A percentile compares a stretch with the other conserved stretches of the same genome.
These are phyloP conservation scores for Carex scoparia DNA, from an alignment of 176 grass and related monocot species.

Conservation along the genomic window DNA sequence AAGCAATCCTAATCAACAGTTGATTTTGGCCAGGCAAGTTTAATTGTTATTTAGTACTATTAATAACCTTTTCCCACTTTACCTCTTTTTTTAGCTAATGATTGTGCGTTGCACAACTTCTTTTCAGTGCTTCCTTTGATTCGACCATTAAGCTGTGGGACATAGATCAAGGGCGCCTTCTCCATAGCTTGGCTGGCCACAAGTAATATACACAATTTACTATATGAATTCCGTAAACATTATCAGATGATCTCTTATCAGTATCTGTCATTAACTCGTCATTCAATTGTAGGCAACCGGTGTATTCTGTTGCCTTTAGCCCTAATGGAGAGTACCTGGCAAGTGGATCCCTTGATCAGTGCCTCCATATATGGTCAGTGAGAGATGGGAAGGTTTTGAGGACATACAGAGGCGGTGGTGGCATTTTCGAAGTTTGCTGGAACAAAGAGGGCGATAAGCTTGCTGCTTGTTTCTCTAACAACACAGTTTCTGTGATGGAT, in stretches of 20 bases:
- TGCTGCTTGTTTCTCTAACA: conserved; percentile 90
- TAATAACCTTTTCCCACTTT: neutral
- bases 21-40: conserved; percentile 90
- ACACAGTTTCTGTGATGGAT: conserved; percentile 86
- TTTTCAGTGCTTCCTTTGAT: conserved; percentile 83
- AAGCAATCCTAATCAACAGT: conserved; percentile 74
- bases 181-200: conserved; percentile 86
- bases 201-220: conserved; percentile 36
- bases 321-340: conserved; percentile 87
- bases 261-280: neutral
- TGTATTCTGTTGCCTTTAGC: conserved; percentile 93
- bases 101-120: conserved; percentile 1
- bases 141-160: conserved; percentile 97
- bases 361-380: conserved; percentile 92
- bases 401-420: conserved; percentile 79
- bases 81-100: neutral
- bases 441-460: conserved; percentile 98
- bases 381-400: conserved; percentile 86
- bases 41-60: neutral
- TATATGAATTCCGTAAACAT: conserved; percentile 13
- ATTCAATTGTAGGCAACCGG: conserved; percentile 57
- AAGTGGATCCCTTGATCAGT: conserved; percentile 91
- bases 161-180: conserved; percentile 63
- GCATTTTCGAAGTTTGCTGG: conserved; percentile 99
- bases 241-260: neutral